Percentiles rank a stretch among this genome's conserved stretches.
phyloP scores from a whole-genome alignment of 2,329 filamentous ascomycete species.

The Cladosporium sp. region DNA sequence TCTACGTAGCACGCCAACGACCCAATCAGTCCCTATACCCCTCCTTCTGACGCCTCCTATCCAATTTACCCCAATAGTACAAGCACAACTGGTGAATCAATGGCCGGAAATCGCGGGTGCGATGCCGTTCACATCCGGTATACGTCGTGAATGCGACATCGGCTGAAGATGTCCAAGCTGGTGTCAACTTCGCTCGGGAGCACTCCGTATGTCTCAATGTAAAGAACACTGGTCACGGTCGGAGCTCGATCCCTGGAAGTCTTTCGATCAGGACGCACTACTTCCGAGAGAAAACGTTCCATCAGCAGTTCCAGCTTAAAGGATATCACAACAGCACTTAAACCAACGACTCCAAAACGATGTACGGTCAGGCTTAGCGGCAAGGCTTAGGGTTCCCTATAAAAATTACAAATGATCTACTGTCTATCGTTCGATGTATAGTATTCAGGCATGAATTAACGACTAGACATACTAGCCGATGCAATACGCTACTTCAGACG shows the following conservation, averaged over 20 bases:
- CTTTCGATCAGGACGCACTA: conserved; percentile 31
- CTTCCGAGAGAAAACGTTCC: conserved; percentile 26
- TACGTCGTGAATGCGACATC: conserved; percentile 35
- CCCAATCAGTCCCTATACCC: conserved; percentile 10
- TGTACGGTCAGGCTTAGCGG: too few relatives aligned
- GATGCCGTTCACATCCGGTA: neutral
- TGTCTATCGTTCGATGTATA: too few relatives aligned
- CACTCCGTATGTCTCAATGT: conserved; percentile 42
- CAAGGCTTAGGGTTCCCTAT: too few relatives aligned
- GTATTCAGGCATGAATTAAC: too few relatives aligned
- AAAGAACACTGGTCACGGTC: conserved; percentile 53
- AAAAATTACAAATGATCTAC: too few relatives aligned
- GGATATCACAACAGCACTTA: too few relatives aligned
- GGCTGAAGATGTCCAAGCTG: conserved; percentile 33
- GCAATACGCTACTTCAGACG: too few relatives aligned
- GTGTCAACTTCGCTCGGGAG: conserved; percentile 33
- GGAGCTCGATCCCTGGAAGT: conserved; percentile 24
- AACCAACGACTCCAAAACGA: too few relatives aligned
- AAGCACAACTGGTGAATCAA: conserved; percentile 7
- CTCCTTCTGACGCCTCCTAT: conserved; percentile 2
- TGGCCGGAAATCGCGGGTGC: neutral
- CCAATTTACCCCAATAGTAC: conserved; percentile 10
- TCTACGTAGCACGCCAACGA: conserved; percentile 12
- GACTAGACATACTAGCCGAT: too few relatives aligned
- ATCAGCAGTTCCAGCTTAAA: too few relatives aligned